These are phyloP conservation scores for Penicillium mononematosum DNA, from an alignment of 495 filamentous ascomycete genomes.

Conservation along the genomic window DNA sequence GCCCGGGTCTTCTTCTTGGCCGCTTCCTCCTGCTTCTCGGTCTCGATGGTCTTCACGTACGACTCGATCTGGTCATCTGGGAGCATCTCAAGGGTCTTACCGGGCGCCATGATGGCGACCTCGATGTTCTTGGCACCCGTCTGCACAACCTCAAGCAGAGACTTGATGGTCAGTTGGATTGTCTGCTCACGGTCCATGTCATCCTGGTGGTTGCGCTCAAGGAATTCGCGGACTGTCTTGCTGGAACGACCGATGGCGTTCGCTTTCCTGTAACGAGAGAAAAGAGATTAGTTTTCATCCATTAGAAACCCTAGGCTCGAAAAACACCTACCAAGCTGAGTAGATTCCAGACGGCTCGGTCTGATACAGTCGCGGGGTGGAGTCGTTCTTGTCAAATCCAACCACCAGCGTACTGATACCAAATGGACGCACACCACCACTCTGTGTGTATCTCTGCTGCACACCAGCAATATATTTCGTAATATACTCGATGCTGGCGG, in stretches of 20 bases:
- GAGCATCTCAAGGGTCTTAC: conserved; percentile 88
- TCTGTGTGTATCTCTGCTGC: conserved; percentile 98
- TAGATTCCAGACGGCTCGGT: conserved; percentile 98
- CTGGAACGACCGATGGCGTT: conserved; percentile 97
- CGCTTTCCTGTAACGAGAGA: conserved; percentile 72
- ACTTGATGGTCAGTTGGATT: conserved; percentile 97
- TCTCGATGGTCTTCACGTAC: conserved; percentile 97
- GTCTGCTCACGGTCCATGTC: conserved; percentile 95
- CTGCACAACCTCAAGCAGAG: conserved; percentile 94
- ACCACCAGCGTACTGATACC: conserved; percentile 97
- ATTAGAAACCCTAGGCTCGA: background rate
- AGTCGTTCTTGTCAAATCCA: conserved; percentile 90
- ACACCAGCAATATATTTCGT: conserved; percentile 97
- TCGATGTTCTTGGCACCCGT: conserved; percentile 99
- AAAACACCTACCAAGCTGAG: conserved; percentile 77
- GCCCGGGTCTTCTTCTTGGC: conserved; percentile 90
- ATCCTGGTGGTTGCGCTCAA: conserved; percentile 96
- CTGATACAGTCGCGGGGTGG: conserved; percentile 85
- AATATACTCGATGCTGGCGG: conserved; percentile 97
- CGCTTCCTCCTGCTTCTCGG: conserved; percentile 98
- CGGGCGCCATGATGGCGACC: conserved; percentile 98
- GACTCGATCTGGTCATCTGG: conserved; percentile 91
- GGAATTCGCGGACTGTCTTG: conserved; percentile 97
- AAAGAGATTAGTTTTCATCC: conserved; percentile 13
- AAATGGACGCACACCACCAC: conserved; percentile 94